Evolutionary conservation across 331 rosid genomes (phyloP), one percentile per base, ranked within the genome.

Genomic region (Erythrophleum ivorense): DNA sequence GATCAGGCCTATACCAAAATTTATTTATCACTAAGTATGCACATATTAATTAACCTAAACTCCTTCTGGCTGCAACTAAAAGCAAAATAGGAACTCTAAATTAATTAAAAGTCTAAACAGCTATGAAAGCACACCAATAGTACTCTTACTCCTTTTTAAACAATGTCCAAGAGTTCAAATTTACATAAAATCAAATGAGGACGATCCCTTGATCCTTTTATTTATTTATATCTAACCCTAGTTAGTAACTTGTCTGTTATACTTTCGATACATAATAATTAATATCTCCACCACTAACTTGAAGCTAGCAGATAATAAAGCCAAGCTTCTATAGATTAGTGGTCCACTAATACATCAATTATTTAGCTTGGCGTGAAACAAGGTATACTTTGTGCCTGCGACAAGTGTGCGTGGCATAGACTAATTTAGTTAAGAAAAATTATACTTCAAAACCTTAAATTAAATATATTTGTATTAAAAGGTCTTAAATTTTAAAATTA

Each of bases 311-410:
- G 24, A 43, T 69, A 73, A 75, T 24, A 68, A 73, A 73, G 54
- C 29, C 29, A 54, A 73, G 29, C 24, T 68, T 68, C 9, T 40
- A n/a, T 43, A 5, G 9, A 31, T 68, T 57, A 31, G 43, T 16
- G 73, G 73, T 45, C n/a, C 67, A 55, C 73, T 72, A 62, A 40
- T 41, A 7, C 11, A 19, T 67, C 72, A 77, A 83, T 72, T 71
- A 77, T 82, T 71, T 63, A n/a, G 79, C 9, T 43, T 71, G 53
- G 50, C 82, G 36, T 63, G 86, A 59, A 77, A 60, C 71, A 18
- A 13, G 33, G 11, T 41, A 57, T 54, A 40, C 68, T 38, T 53
- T 54, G 53, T 40, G 5, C 60, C 55, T 18, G 10, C 3, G 54
- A 54, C 82, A 57, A 69, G 45, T 58, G 71, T 29, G 49, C 13